Base-by-base conservation (phyloP, 805 yeast species). In the Spencermartinsiella europaea region DNA sequence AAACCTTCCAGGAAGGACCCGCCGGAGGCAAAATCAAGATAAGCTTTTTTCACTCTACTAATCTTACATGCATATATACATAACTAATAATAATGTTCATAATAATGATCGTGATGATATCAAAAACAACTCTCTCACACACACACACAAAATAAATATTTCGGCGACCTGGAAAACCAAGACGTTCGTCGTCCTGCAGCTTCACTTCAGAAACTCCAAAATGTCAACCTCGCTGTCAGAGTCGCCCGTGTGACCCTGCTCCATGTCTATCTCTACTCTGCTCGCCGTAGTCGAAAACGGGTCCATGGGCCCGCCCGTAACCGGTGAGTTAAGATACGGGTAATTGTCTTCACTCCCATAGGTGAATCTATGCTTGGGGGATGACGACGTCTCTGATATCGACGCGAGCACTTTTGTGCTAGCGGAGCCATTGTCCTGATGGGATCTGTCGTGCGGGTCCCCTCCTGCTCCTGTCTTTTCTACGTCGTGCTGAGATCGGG, bases 241-340 rank as follows among this genome's bases (percentile, higher is more conserved):
- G 31, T 42, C 45, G 10, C 12, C 31, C 12, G 16, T 17, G 15
- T 46, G 45, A 54, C 31, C 19, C 42, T 22, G 22, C 12, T 27
- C 17, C 15, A 15, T 41, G 17, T 40, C 44, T 12, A 46, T 12
- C 17, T 41, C 21, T 15, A 21, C 45, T 34, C 46, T 46, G 22
- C 56, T 50, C 45, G 51, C 49, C 16, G 45, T 49, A 25, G 57
- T 42, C 15, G 47, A 42, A 44, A 49, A 49, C 7, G 46, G 50
- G 27, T 46, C 46, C 27, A 22, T 25, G 31, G 31, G 31, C 12
- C n/a, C n/a, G n/a, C n/a, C n/a, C n/a, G 31, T 7, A 12, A 12
- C 12, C 10, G 31, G 31, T 25, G 31, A 25, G 12, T 25, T 7
- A 25, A 25, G 31, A 25, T 25, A 25, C 10, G 31, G 31, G 31